Conservation (phyloP, 768 basidiomycete genomes). For the Auricularia sp. region DNA sequence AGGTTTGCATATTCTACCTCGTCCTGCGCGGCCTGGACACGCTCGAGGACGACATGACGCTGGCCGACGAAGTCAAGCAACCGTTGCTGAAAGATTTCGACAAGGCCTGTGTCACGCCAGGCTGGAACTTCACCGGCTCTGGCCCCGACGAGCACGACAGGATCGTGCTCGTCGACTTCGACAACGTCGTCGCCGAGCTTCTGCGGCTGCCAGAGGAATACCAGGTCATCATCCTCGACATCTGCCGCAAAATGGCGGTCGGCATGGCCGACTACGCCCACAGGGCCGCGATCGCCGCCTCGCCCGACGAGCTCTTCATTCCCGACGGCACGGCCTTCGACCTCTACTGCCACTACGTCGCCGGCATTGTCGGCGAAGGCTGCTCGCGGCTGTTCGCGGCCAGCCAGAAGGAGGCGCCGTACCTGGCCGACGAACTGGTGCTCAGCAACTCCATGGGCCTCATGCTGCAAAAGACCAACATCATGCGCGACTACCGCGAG, state of each 20-base stretch:
- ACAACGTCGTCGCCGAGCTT: conserved; percentile 72
- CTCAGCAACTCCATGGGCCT: conserved; percentile 93
- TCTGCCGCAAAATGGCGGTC: conserved; percentile 74
- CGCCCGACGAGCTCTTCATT: conserved; percentile 49
- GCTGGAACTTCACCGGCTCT: conserved; percentile 76
- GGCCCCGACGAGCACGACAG: conserved; percentile 87
- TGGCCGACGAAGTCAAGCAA: conserved; percentile 78
- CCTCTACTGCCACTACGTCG: conserved; percentile 97
- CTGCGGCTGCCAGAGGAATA: conserved; percentile 45
- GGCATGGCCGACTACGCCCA: conserved; percentile 97
- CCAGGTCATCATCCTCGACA: conserved; percentile 71
- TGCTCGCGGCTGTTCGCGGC: conserved; percentile 81
- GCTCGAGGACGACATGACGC: conserved; percentile 96
- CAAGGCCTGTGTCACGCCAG: conserved; percentile 63
- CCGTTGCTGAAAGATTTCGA: conserved; percentile 78
- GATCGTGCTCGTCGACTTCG: conserved; percentile 74
- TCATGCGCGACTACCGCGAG: conserved; percentile 90
- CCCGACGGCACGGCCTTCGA: conserved; percentile 61
- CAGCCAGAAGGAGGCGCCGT: conserved; percentile 69
- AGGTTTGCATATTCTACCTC: conserved; percentile 95
- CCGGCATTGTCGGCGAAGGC: conserved; percentile 94
- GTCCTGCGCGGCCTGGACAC: conserved; percentile 93
- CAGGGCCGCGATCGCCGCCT: conserved; percentile 60
- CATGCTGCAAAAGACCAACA: conserved; percentile 95
- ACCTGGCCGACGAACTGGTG: conserved; percentile 71